Evolutionary conservation across 495 filamentous ascomycete species (phyloP), one percentile per base, ranked within the genome.

Genomic region (Penicillium coffeae): DNA sequence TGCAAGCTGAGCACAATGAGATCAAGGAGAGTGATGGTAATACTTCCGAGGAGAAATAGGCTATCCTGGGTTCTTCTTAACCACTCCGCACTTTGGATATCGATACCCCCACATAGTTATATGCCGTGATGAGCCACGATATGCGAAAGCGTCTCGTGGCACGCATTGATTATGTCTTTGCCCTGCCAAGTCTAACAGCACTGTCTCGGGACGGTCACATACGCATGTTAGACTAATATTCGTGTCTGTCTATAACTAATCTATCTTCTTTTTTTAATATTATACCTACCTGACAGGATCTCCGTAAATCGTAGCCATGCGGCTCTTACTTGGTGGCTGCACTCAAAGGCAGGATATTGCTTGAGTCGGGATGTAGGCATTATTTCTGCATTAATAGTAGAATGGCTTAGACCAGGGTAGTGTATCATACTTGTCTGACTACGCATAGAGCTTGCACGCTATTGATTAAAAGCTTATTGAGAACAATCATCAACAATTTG

Each of bases 1-100:
- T 13, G 32, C 52, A 58, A 18, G 56, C 51, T 30, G 62, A 68
- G 54, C 58, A 65, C 9, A 15, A 64, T 21, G 42, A 45, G 18
- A 45, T 35, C 30, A 62, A 60, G 37, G 56, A 58, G n/a, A 67
- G 63, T 22, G 65, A 68, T 15, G 60, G 48, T n/a, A 60, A 58
- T 35, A 55, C 52, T 9, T 68, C 59, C 33, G 62, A 56, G 20
- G 60, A 63, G 48, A 65, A 62, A 51, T 58, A 51, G 22, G 20
- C 27, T 8, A 3, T 14, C 20, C 2, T 15, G 12, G 18, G 8
- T 35, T 10, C 9, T 38, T 2, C 7, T 2, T 25, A 10, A 10
- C 3, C 8, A n/a, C 35, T 38, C 10, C 42, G 42, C 3, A 36
- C 21, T 35, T 20, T 3, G 15, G 38, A 19, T 40, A 40, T 4